A percentile compares a stretch with the other conserved stretches of the same genome.
Conservation (phyloP, 495 filamentous ascomycete species). For the Tuber calosporum region DNA sequence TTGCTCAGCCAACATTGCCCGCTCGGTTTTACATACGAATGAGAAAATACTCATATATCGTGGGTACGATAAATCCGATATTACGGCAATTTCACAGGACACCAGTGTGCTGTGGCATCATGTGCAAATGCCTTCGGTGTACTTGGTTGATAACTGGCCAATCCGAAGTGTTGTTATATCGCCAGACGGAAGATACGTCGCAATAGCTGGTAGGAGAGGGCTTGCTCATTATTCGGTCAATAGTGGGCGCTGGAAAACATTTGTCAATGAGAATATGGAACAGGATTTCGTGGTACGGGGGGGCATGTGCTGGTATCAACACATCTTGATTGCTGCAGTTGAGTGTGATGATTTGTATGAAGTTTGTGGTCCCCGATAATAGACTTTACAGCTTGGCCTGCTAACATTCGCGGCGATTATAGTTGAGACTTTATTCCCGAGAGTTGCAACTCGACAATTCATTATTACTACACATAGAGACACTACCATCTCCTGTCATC, state of each 20-base stretch:
- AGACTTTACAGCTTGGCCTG: conserved; percentile 2
- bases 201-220: conserved; percentile 84
- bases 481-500: conserved; percentile 74
- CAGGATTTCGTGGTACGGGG: conserved; percentile 87
- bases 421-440: conserved; percentile 84
- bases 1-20: conserved; percentile 77
- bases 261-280: conserved; percentile 70
- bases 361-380: conserved; percentile 43
- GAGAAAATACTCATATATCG: conserved; percentile 82
- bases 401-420: not conserved
- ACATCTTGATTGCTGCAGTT: conserved; percentile 88
- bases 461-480: conserved; percentile 64
- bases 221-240: conserved; percentile 92
- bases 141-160: conserved; percentile 86
- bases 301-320: conserved; percentile 98
- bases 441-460: conserved; percentile 70
- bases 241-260: conserved; percentile 93
- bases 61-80: conserved; percentile 81
- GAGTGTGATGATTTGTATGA: conserved; percentile 77
- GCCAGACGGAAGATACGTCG: conserved; percentile 85
- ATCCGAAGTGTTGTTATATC: conserved; percentile 80
- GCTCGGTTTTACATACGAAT: conserved; percentile 79
- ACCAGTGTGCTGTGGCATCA: conserved; percentile 79
- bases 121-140: conserved; percentile 73
- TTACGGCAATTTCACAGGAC: conserved; percentile 88